Conservation (phyloP, 164 flowering plant genomes). For the Umbellularia californica region DNA sequence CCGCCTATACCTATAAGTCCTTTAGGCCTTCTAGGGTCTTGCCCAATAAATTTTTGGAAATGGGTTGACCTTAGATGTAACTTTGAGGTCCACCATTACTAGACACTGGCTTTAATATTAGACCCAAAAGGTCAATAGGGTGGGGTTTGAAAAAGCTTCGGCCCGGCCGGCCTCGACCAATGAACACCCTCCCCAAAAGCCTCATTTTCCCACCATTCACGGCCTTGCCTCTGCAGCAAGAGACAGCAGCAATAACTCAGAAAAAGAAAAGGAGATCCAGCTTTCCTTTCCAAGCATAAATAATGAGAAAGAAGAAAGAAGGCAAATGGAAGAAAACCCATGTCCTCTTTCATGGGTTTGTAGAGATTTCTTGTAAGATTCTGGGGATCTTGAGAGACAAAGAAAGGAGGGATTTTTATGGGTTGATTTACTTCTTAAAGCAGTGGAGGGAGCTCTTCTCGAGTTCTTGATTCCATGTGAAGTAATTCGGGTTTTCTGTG, state of each 20-base stretch:
- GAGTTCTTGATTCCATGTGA: neutral
- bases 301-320: neutral
- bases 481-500: neutral
- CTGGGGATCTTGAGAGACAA: neutral
- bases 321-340: neutral
- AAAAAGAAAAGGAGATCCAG: neutral
- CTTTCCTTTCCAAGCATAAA: neutral
- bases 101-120: too few relatives aligned
- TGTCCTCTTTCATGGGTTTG: constrained; percentile 13
- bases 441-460: neutral
- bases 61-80: too few relatives aligned
- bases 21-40: too few relatives aligned
- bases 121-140: too few relatives aligned
- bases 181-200: neutral
- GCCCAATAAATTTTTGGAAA: too few relatives aligned
- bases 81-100: too few relatives aligned
- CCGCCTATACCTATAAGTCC: too few relatives aligned
- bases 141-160: too few relatives aligned
- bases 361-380: constrained; percentile 11
- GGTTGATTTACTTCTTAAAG: neutral
- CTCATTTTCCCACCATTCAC: neutral
- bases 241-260: too few relatives aligned
- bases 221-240: too few relatives aligned
- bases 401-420: neutral
- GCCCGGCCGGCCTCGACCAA: too few relatives aligned